Conservation (phyloP, 1,284 basidiomycete genomes). For the Erythrobasidium hasegawianum region DNA sequence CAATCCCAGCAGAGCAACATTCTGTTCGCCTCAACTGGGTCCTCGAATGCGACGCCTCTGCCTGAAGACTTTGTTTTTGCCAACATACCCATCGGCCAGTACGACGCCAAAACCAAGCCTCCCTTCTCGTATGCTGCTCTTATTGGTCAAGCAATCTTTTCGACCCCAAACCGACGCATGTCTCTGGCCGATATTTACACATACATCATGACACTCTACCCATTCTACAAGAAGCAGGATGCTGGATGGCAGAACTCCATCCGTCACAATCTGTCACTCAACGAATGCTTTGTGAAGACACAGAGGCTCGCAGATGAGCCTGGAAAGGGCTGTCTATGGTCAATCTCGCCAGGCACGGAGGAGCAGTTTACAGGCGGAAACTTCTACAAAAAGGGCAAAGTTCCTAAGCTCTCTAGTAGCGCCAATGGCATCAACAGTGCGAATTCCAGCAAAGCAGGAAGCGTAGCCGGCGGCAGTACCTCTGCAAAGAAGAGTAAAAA, state of each 20-base stretch:
- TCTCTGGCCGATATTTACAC: conserved; percentile 42
- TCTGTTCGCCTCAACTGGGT: background rate
- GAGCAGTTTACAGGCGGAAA: conserved; percentile 46
- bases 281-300: conserved; percentile 55
- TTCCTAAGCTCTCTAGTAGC: conserved; percentile 13
- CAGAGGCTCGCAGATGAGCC: conserved; percentile 42
- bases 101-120: conserved; percentile 58
- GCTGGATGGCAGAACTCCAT: conserved; percentile 90
- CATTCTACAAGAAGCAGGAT: conserved; percentile 50
- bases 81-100: conserved; percentile 16
- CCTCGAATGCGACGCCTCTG: background rate
- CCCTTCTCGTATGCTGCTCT: conserved; percentile 45
- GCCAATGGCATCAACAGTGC: background rate
- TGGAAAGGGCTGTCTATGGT: conserved; percentile 53
- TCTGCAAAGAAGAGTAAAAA: background rate
- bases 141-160: conserved; percentile 44
- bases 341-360: conserved; percentile 46
- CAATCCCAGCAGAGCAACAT: background rate
- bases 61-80: conserved; percentile 20
- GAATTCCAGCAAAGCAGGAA: conserved; percentile 5
- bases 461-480: conserved; percentile 14
- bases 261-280: conserved; percentile 83
- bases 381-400: conserved; percentile 43
- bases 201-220: conserved; percentile 41
- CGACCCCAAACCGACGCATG: conserved; percentile 30